Conservation (phyloP, 73 alveolate genomes). For the Uronychia setigera region DNA sequence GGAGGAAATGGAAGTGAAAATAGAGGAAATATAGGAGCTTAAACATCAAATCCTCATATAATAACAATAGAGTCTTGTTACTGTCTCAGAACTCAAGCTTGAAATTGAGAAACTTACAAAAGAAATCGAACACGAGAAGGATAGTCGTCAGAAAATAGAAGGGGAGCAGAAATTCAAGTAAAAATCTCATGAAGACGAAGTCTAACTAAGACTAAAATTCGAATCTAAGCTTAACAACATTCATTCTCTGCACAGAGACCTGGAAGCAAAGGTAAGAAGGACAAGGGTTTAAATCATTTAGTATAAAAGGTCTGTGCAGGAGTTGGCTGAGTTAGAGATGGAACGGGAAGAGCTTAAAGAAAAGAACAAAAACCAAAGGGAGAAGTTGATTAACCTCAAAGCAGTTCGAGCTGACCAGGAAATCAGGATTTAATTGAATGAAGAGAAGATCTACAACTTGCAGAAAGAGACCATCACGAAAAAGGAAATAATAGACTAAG, state of each 20-base stretch:
- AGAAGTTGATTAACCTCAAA: too few relatives aligned
- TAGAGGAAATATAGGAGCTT: slow-evolving; percentile 41
- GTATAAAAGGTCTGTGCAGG: background rate
- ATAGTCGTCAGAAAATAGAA: slow-evolving; percentile 3
- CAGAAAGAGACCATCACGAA: background rate
- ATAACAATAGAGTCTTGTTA: background rate
- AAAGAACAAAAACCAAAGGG: background rate
- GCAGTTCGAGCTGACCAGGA: too few relatives aligned
- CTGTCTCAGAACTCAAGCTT: slow-evolving; percentile 19
- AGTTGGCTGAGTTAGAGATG: background rate
- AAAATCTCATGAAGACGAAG: slow-evolving; percentile 76
- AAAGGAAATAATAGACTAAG: background rate
- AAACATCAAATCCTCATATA: slow-evolving; percentile 14
- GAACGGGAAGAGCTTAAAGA: background rate
- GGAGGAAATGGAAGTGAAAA: slow-evolving; percentile 14
- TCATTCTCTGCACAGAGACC: slow-evolving; percentile 66
- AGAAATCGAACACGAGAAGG: slow-evolving; percentile 34
- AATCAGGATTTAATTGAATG: too few relatives aligned
- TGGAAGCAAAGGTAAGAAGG: slow-evolving; percentile 31
- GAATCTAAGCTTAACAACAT: slow-evolving; percentile 67
- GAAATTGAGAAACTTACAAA: slow-evolving; percentile 27
- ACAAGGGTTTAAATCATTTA: background rate
- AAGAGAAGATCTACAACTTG: background rate
- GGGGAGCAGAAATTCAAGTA: slow-evolving; percentile 32
- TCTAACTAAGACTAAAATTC: slow-evolving; percentile 63